phyloP scores from a whole-genome alignment of 768 basidiomycete species.

The Lactarius sanguifluus region DNA sequence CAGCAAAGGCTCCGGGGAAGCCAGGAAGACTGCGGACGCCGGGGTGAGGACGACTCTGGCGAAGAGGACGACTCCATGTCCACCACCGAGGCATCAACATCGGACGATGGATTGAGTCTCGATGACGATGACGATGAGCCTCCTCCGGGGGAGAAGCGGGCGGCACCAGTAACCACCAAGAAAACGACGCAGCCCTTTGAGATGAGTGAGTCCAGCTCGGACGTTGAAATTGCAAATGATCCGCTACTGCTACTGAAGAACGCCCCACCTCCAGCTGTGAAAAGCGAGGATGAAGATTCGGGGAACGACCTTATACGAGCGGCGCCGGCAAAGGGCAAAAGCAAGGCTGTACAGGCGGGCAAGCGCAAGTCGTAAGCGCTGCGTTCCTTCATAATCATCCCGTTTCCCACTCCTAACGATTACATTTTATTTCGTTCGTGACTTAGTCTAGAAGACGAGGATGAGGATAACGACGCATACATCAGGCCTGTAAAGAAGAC shows the following conservation, averaged over 20 bases:
- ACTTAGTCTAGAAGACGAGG: constrained; percentile 7
- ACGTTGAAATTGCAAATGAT: constrained; percentile 34
- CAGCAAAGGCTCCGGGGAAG: too few species aligned
- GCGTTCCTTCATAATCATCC: too few species aligned
- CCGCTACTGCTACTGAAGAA: constrained; percentile 27
- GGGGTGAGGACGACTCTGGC: too few species aligned
- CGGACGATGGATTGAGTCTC: constrained; percentile 28
- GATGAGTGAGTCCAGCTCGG: constrained; percentile 32
- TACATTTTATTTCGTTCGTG: background rate
- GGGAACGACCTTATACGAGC: constrained; percentile 38
- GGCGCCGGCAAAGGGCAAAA: constrained; percentile 43
- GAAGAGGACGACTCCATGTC: background rate
- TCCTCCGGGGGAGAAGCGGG: too few species aligned
- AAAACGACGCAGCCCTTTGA: constrained; percentile 22
- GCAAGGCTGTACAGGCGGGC: constrained; percentile 41
- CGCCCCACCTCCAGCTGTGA: constrained; percentile 16
- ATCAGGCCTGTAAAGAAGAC: constrained; percentile 58
- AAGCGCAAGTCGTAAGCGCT: constrained; percentile 70
- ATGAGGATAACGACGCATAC: constrained; percentile 26
- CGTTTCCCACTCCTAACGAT: background rate
- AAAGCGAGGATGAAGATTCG: constrained; percentile 38
- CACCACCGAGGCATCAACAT: constrained; percentile 25
- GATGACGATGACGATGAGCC: constrained; percentile 3
- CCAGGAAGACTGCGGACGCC: too few species aligned
- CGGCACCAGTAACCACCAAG: background rate